Evolutionary conservation across 116 monocot genomes (phyloP), one percentile per base, ranked within the genome.

Genomic region (Dioscorea cayenensis): DNA sequence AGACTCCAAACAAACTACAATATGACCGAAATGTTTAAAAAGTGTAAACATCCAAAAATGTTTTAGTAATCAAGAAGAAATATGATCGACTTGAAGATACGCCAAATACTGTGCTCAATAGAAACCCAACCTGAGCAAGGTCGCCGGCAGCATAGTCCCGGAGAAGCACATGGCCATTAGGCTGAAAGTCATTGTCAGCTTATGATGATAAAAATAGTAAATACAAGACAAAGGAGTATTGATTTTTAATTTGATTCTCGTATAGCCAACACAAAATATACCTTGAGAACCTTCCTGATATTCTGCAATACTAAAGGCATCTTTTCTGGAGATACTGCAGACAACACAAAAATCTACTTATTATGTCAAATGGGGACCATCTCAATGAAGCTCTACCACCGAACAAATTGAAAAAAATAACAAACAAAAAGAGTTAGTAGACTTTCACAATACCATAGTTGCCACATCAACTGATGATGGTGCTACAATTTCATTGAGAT

Each of bases 311-410:
- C 91, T 60, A 79, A 51, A 72, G 77, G 74, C 99, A 99, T 99
- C 76, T 91, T 99, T 77, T 94, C 94, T 66, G 99, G 99, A 23
- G 91, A 67, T 66, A 99, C 91, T 90, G 96, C 90, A 90, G 96
- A 96, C 36, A 96, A 75, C 73, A 96, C 76, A 72, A 96, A 96
- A 75, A 96, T 81, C 96, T 96, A 83, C 68, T 90, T 88, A 87
- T 80, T 77, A 66, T 84, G 90, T 92, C 83, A 96, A 85, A 51
- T 80, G 60, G 51, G 79, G 38, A 38, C 64, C 70, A 70, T 50
- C 27, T 18, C 58, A 60, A 81, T n/a, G 25, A 60, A 65, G 70
- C 11, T 52, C 20, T 22, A 21, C 8, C 43, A 16, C 2, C 55
- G 17, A n/a, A 16, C 55, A 18, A 58, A 32, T 32, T 32, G 32